Conservation (phyloP, 2,329 filamentous ascomycete species). For the Epichloe aotearoae region DNA sequence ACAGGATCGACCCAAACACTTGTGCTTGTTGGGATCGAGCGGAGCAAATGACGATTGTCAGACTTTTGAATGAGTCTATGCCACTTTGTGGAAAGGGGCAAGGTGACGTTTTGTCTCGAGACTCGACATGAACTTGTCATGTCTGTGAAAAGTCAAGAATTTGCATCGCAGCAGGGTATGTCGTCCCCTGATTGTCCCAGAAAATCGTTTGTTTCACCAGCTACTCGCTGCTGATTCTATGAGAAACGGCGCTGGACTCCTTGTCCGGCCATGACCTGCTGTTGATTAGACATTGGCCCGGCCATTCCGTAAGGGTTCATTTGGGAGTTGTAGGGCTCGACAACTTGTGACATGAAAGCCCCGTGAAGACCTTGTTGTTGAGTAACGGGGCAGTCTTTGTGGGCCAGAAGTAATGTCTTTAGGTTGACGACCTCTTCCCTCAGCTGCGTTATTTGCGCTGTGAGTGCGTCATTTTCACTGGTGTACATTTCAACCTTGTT, state of each 20-base stretch:
- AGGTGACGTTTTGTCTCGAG: neutral
- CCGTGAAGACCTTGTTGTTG: constrained; percentile 60
- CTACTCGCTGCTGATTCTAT: constrained; percentile 23
- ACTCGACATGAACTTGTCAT: neutral
- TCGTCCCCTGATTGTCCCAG: neutral
- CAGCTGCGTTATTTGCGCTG: constrained; percentile 68
- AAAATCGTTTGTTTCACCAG: neutral
- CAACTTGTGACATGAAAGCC: constrained; percentile 41
- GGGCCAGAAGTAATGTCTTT: constrained; percentile 81
- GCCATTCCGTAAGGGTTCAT: constrained; percentile 49
- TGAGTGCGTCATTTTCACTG: constrained; percentile 79
- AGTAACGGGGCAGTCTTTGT: constrained; percentile 92
- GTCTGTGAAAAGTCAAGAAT: neutral
- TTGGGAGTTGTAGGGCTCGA: constrained; percentile 40
- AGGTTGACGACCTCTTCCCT: constrained; percentile 90
- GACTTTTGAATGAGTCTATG: neutral
- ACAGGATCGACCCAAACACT: neutral
- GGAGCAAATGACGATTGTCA: neutral
- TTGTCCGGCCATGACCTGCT: constrained; percentile 43
- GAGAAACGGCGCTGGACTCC: constrained; percentile 43
- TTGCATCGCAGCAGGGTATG: neutral
- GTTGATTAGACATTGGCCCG: constrained; percentile 33
- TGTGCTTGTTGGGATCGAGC: neutral
- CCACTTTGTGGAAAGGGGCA: neutral
- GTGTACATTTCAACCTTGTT: constrained; percentile 89